Evolutionary conservation across 306 rosid genomes (phyloP).

Genomic region (Medicago arabica): DNA sequence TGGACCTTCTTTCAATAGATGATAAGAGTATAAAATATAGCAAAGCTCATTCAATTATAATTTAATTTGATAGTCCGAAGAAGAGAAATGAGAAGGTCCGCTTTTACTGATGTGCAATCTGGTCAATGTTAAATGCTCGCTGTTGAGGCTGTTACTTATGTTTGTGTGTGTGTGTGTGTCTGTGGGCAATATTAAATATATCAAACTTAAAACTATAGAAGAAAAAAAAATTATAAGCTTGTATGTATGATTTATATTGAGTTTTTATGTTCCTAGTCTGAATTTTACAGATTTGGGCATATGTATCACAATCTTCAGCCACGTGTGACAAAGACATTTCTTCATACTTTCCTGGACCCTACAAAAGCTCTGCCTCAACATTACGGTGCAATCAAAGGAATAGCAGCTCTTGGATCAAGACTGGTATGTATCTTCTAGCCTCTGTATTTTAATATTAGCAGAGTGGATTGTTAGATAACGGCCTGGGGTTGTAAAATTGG

Average conservation of each 20-base stretch:
- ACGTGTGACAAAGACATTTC: constrained; percentile 80
- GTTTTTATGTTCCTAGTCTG: constrained; percentile 30
- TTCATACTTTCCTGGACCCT: constrained; percentile 91
- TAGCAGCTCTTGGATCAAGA: constrained; percentile 82
- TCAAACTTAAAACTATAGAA: constrained; percentile 19
- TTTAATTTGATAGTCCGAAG: constrained; percentile 5
- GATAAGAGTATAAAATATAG: constrained; percentile 4
- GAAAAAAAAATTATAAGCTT: constrained; percentile 11
- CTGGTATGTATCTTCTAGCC: constrained; percentile 60
- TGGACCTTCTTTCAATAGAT: constrained; percentile 39
- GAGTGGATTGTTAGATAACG: constrained; percentile 32
- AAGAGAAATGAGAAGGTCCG: constrained; percentile 27
- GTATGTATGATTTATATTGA: constrained; percentile 1
- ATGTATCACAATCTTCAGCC: constrained; percentile 87
- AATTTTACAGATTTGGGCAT: constrained; percentile 78
- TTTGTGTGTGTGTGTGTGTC: neutral
- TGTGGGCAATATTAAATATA: neutral
- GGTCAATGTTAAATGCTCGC: constrained; percentile 29
- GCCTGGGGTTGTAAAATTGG: constrained; percentile 33
- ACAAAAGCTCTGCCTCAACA: constrained; percentile 82
- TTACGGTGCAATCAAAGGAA: constrained; percentile 94
- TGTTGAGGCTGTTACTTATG: constrained; percentile 22
- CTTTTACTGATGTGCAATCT: constrained; percentile 1
- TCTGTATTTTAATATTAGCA: constrained; percentile 23
- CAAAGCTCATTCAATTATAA: constrained; percentile 15